Base-by-base conservation (phyloP, 257 asterid genomes). In the Penstemon barbatus region DNA sequence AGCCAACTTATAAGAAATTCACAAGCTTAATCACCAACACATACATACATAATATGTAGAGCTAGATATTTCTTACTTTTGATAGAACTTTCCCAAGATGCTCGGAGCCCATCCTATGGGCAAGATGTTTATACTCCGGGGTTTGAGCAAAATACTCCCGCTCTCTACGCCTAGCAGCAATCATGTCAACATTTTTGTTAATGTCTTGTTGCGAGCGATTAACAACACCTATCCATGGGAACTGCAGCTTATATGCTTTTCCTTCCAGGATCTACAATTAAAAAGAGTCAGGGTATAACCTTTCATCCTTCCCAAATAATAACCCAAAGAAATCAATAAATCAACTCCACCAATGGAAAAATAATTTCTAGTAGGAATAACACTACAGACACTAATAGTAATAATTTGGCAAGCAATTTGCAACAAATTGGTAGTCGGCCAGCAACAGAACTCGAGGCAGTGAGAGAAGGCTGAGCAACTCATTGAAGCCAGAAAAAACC, bases 201-300 rank as follows among this genome's bases (percentile, higher is more conserved):
- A 89, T 89, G 75, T 89, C 96, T 52, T 83, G 86, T 78, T 86
- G 96, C 66, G 96, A 89, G 56, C 96, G 94, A 82, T 89, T 89
- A 62, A 89, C 96, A 73, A 89, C 88, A 82, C 96, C 96, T 65
- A 89, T 83, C 96, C 96, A 89, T 54, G 94, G 96, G 74, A 83
- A 86, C 83, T 89, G 96, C 79, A 89, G 82, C 83, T 77, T 86
- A 79, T 84, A 89, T 12, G 94, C 61, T 72, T 50, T 81, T 76
- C 96, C 96, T 75, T 89, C 96, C 83, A 89, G 70, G 59, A 89
- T 85, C 96, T 89, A 61, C 36, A 64, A 41, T 61, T n/a, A 75
- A 18, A 64, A 18, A 44, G 43, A 74, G 67, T 59, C 55, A 63
- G 15, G 2, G 66, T 50, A 44, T 57, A 63, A 51, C 40, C 8